Evolutionary conservation across 2,329 filamentous ascomycete species (phyloP), one percentile per base, ranked within the genome.

Genomic region (Fusarium pilosicola): DNA sequence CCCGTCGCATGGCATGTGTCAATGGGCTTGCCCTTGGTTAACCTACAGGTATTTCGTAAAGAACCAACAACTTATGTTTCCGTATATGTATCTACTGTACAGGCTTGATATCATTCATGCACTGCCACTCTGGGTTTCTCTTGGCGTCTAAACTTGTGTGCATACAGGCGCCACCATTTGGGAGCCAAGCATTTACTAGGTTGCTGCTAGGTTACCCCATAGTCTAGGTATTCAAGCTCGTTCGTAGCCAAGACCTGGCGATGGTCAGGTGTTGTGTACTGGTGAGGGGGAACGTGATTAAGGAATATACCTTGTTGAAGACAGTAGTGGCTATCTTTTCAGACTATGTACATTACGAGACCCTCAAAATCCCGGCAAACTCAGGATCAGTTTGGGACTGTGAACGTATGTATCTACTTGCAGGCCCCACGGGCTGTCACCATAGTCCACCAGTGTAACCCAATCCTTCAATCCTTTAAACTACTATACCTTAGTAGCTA

Each of bases 171-270:
- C 74, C 65, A 70, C 76, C 62, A 61, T 68, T 59, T 67, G 61
- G 63, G 24, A 76, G 74, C 74, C 68, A 76, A 76, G 76, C 62
- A 63, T 63, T 62, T 36, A 42, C 65, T 70, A 70, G 58, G 24
- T n/a, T 28, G 28, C 41, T 32, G 30, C 56, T 64, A 42, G 38
- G 62, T 46, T 73, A 70, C 70, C 70, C 70, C 70, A 61, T 68
- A 34, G 32, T 34, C 32, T 15, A 28, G 28, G 28, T 28, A 67
- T 74, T 42, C 69, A 70, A 51, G 49, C 49, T 67, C 38, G 71
- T 62, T 65, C 46, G 41, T 42, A 42, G 73, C 76, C 74, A 76
- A 78, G 73, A 71, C 74, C 63, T 63, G 66, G 59, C 45, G 22
- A 34, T 68, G 75, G 73, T 68, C 75, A 77, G 51, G 65, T 74